phyloP scores from a whole-genome alignment of 805 yeast genomes.

The Monosporozyma solicola region DNA sequence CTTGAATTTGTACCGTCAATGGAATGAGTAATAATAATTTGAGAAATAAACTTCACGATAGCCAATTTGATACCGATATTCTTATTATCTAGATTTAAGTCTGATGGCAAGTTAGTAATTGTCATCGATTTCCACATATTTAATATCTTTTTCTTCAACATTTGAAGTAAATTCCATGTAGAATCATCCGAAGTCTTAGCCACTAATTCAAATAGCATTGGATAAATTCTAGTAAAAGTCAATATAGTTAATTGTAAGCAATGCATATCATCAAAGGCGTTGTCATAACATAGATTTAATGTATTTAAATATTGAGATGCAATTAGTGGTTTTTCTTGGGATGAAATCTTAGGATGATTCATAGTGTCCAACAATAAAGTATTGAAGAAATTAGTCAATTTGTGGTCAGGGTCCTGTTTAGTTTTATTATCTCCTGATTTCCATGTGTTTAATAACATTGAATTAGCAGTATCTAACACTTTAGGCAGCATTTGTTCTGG shows the following conservation, averaged over 20 bases:
- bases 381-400: conserved; percentile 17
- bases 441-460: conserved; percentile 10
- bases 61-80: conserved; percentile 57
- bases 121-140: conserved; percentile 45
- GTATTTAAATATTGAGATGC: conserved; percentile 21
- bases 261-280: conserved; percentile 20
- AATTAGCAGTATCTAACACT: conserved; percentile 26
- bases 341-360: conserved; percentile 15
- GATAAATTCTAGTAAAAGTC: conserved; percentile 37
- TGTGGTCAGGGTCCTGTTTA: conserved; percentile 3
- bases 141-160: conserved; percentile 52
- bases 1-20: background rate
- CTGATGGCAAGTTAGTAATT: conserved; percentile 36
- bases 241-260: conserved; percentile 33
- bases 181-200: conserved; percentile 33
- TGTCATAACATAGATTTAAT: conserved; percentile 17
- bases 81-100: conserved; percentile 29
- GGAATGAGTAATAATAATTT: conserved; percentile 46
- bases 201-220: conserved; percentile 37
- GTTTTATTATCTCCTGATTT: conserved; percentile 4
- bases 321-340: conserved; percentile 26
- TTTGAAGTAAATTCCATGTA: conserved; percentile 48
- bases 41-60: conserved; percentile 62
- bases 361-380: conserved; percentile 20
- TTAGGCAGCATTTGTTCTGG: conserved; percentile 25